Conservation (phyloP, 768 basidiomycete genomes). For the Tulasnella sp. region DNA sequence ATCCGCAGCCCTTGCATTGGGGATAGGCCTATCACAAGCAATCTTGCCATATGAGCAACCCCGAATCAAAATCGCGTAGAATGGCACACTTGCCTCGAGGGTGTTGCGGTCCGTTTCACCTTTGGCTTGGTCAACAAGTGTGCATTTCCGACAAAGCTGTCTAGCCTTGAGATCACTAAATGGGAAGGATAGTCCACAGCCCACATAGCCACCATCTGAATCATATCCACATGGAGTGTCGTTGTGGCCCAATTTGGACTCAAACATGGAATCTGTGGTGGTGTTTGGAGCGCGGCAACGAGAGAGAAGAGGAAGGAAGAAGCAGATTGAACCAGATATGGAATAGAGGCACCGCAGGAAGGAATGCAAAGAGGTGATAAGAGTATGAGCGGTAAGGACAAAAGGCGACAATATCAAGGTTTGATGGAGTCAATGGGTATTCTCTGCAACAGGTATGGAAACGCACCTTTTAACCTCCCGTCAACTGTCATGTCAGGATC, state of each 20-base stretch:
- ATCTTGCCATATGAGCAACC: not conserved
- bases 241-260: not conserved
- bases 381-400: too few species aligned
- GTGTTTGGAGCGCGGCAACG: not conserved
- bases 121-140: not conserved
- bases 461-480: too few species aligned
- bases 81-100: not conserved
- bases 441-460: too few species aligned
- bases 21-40: not conserved
- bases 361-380: too few species aligned
- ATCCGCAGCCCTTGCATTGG: not conserved
- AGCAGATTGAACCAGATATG: too few species aligned
- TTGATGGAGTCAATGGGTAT: too few species aligned
- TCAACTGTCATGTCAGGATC: too few species aligned
- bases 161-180: not conserved
- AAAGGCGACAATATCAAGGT: too few species aligned
- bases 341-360: too few species aligned
- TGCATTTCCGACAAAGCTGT: not conserved
- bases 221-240: not conserved
- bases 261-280: not conserved
- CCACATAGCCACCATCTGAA: not conserved
- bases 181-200: not conserved
- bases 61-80: not conserved
- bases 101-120: not conserved
- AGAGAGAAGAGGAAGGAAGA: too few species aligned